Evolutionary conservation across 441 rosid species (phyloP).

Genomic region (Bruguiera hainesii): DNA sequence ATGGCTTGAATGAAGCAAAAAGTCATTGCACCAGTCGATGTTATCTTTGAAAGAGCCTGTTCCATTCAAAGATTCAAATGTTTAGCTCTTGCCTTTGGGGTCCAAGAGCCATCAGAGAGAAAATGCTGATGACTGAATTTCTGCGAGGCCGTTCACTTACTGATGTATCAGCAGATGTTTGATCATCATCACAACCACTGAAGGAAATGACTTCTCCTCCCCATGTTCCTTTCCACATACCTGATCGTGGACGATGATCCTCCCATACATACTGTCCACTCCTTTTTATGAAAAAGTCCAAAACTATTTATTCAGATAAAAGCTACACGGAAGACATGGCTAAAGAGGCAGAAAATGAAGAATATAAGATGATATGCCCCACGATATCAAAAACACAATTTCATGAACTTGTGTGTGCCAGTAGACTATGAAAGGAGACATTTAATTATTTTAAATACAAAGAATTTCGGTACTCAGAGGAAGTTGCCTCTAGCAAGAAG

Average conservation of each 20-base stretch:
- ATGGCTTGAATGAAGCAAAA: constrained; percentile 91
- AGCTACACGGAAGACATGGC: not conserved
- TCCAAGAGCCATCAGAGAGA: not conserved
- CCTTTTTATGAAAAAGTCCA: constrained; percentile 28
- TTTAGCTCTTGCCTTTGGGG: constrained; percentile 6
- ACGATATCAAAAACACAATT: no score
- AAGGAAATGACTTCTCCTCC: constrained; percentile 88
- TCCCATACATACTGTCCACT: constrained; percentile 78
- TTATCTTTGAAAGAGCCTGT: constrained; percentile 80
- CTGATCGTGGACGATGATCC: constrained; percentile 89
- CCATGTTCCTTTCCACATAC: constrained; percentile 79
- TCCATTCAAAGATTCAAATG: not conserved
- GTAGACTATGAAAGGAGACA: not conserved
- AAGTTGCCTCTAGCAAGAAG: not conserved
- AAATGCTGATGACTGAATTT: not conserved
- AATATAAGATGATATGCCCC: no score
- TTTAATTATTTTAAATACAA: not conserved
- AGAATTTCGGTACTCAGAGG: not conserved
- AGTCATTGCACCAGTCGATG: constrained; percentile 96
- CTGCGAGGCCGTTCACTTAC: constrained; percentile 35
- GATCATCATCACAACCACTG: constrained; percentile 90
- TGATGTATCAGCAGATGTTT: constrained; percentile 88
- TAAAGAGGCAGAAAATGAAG: not conserved
- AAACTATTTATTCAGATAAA: not conserved
- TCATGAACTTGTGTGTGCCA: not conserved